phyloP scores from a whole-genome alignment of 495 filamentous ascomycete species.

The Articulospora tetracladia region DNA sequence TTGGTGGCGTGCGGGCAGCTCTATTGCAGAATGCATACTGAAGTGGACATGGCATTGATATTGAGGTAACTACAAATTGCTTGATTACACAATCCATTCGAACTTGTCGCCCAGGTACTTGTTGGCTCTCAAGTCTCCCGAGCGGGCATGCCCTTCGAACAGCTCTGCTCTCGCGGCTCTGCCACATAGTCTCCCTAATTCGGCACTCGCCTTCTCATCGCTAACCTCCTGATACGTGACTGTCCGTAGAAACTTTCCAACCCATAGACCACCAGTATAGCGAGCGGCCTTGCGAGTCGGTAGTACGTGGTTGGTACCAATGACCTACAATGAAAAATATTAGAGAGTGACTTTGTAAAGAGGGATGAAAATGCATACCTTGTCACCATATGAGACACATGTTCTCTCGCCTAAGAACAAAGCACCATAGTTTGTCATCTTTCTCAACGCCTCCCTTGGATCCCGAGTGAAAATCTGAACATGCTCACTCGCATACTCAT shows the following conservation, averaged over 20 bases:
- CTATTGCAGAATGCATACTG: no score
- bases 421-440: slow-evolving; percentile 49
- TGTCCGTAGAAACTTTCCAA: slow-evolving; percentile 48
- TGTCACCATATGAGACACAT: slow-evolving; percentile 50
- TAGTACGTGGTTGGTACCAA: slow-evolving; percentile 52
- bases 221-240: slow-evolving; percentile 51
- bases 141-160: slow-evolving; percentile 51
- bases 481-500: slow-evolving; percentile 49
- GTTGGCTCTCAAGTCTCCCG: slow-evolving; percentile 42
- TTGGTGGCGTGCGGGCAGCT: no score
- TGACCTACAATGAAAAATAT: slow-evolving; percentile 29
- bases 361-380: slow-evolving; percentile 24
- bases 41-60: no score
- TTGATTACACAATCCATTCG: slow-evolving; percentile 47
- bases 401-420: slow-evolving; percentile 51
- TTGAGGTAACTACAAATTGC: no score
- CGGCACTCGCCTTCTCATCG: slow-evolving; percentile 38
- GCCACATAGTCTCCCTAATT: slow-evolving; percentile 47
- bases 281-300: slow-evolving; percentile 43
- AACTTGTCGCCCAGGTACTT: slow-evolving; percentile 37
- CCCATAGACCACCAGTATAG: slow-evolving; percentile 49
- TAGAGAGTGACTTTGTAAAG: not conserved
- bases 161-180: slow-evolving; percentile 46
- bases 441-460: slow-evolving; percentile 43
- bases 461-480: slow-evolving; percentile 48